phyloP scores from a whole-genome alignment of 2,329 filamentous ascomycete genomes.

The Aspergillus aculeatinus region DNA sequence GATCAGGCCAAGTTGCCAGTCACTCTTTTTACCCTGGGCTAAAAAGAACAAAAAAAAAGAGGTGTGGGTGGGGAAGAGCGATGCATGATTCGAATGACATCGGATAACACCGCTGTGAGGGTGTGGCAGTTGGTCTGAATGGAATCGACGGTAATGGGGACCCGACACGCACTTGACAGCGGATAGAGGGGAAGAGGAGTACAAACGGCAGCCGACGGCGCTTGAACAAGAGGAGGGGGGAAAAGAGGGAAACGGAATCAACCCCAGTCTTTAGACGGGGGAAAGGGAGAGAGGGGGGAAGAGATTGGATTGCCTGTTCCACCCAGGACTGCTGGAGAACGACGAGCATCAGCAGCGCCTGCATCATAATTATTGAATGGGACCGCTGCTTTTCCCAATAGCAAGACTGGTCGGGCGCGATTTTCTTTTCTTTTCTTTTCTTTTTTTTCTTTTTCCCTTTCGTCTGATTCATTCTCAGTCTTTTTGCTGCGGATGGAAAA shows the following conservation, averaged over 20 bases:
- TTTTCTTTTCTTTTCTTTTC: slow-evolving; percentile 14
- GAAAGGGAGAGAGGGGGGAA: slow-evolving; percentile 4
- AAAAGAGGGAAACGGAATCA: neutral
- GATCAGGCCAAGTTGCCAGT: slow-evolving; percentile 27
- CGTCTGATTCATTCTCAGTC: neutral
- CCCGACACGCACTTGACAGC: neutral
- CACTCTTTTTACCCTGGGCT: slow-evolving; percentile 11
- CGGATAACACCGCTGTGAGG: slow-evolving; percentile 8
- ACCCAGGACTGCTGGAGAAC: slow-evolving; percentile 6
- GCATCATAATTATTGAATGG: slow-evolving; percentile 11
- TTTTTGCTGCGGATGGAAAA: slow-evolving; percentile 17
- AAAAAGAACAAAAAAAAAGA: neutral
- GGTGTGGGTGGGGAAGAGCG: neutral
- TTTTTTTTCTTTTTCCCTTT: neutral
- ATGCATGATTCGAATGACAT: slow-evolving; percentile 11
- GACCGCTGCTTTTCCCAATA: slow-evolving; percentile 17
- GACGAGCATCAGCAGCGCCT: slow-evolving; percentile 11
- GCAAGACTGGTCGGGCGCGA: slow-evolving; percentile 15
- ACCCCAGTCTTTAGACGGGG: neutral
- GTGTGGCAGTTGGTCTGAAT: neutral
- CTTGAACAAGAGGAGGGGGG: neutral
- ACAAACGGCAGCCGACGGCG: neutral
- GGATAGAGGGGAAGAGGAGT: slow-evolving; percentile 1
- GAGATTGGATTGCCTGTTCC: neutral
- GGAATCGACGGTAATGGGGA: neutral